A percentile compares a stretch with the other conserved stretches of the same genome.
Conservation (phyloP, 2,329 filamentous ascomycete genomes). For the Trichoderma gracile region DNA sequence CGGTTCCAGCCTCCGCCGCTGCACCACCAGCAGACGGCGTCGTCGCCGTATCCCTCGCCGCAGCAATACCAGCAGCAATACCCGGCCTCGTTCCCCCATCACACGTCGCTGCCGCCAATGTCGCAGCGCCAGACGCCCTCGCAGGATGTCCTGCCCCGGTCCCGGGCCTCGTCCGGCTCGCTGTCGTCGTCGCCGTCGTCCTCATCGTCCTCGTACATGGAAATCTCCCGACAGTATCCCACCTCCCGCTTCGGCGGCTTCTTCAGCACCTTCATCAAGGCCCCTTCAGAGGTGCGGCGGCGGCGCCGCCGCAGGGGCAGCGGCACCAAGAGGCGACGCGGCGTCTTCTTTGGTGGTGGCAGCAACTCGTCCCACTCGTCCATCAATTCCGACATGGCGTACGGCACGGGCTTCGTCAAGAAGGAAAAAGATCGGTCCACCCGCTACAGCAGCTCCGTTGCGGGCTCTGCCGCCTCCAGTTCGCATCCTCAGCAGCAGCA, state of each 20-base stretch:
- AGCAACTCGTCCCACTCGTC: constrained; percentile 67
- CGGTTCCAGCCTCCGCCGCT: neutral
- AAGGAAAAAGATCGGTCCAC: constrained; percentile 37
- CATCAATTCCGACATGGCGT: constrained; percentile 67
- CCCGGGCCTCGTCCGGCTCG: constrained; percentile 40
- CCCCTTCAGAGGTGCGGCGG: constrained; percentile 57
- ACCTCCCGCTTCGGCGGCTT: constrained; percentile 53
- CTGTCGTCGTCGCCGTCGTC: constrained; percentile 49
- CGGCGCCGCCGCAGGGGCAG: constrained; percentile 43
- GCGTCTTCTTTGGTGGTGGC: constrained; percentile 57
- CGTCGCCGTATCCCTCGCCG: constrained; percentile 28
- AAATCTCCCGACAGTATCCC: constrained; percentile 61
- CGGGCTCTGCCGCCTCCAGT: constrained; percentile 15
- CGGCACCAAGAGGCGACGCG: constrained; percentile 52
- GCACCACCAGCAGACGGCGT: constrained; percentile 17
- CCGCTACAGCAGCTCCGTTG: constrained; percentile 32
- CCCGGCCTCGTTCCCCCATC: constrained; percentile 7
- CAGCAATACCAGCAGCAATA: constrained; percentile 27
- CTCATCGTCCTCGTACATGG: constrained; percentile 61
- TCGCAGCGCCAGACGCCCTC: constrained; percentile 8
- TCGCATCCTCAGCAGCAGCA: neutral
- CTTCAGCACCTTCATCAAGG: constrained; percentile 63
- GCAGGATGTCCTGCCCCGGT: constrained; percentile 26
- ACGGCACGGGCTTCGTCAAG: constrained; percentile 61
- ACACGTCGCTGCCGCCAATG: constrained; percentile 11